These are phyloP conservation scores for Gomphus bonarii DNA, from an alignment of 1,284 basidiomycete species.

Conservation along the genomic window DNA sequence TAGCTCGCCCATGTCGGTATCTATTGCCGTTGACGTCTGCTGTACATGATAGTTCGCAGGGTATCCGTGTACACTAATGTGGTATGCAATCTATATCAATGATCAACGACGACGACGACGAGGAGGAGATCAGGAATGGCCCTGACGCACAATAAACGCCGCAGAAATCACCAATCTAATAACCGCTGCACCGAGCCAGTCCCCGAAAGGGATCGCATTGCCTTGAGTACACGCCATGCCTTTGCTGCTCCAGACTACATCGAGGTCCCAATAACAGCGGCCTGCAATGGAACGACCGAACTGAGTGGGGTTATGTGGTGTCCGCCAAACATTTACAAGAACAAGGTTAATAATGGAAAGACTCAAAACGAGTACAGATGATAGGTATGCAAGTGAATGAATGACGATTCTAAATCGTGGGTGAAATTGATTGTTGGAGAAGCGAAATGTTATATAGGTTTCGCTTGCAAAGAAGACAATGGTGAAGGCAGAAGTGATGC, in stretches of 20 bases:
- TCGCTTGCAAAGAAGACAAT: constrained; percentile 39
- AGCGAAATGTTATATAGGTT: constrained; percentile 18
- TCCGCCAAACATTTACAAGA: constrained; percentile 40
- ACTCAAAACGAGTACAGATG: constrained; percentile 37
- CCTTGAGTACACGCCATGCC: constrained; percentile 16
- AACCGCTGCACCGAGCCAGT: constrained; percentile 42
- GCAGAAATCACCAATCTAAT: constrained; percentile 42
- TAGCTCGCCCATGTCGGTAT: background rate
- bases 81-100: constrained; percentile 27
- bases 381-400: constrained; percentile 29
- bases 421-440: constrained; percentile 33
- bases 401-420: constrained; percentile 25
- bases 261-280: constrained; percentile 51
- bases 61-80: constrained; percentile 25
- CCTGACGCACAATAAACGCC: constrained; percentile 36
- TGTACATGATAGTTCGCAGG: constrained; percentile 21
- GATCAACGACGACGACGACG: background rate
- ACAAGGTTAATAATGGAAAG: constrained; percentile 45
- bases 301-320: constrained; percentile 24
- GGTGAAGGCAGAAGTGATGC: constrained; percentile 45
- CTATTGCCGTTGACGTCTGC: constrained; percentile 4
- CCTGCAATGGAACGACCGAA: constrained; percentile 23
- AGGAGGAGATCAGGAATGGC: constrained; percentile 5
- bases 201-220: constrained; percentile 30
- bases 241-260: constrained; percentile 47